Base-by-base conservation (phyloP, 2,329 filamentous ascomycete species). In the Colletotrichum sp. region DNA sequence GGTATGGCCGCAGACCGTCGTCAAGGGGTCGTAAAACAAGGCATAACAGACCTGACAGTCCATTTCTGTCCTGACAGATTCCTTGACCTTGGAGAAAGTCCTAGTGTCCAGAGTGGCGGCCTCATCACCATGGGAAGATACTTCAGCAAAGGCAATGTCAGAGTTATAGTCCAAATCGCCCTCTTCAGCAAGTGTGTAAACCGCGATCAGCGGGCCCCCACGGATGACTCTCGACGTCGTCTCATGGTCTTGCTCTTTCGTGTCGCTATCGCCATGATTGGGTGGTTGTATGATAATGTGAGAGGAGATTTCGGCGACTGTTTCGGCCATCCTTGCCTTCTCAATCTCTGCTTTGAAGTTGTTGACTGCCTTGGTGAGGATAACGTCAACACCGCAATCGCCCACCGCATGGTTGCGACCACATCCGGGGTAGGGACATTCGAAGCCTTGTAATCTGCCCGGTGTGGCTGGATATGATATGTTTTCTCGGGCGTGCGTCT, bases 21-120 rank as follows among this genome's bases (percentile, higher is more conserved):
- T 98, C 68, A 96, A 87, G 0, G 96, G 95, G 77, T 98, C 94
- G 76, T 95, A 87, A 82, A 96, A 94, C 26, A 98, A 84, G 55
- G 92, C 91, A 83, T 96, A 98, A 85, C 96, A 98, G 75, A 98
- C 92, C 80, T 97, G 95, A 79, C 96, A 98, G 81, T 98, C 95
- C 81, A 98, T 87, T 82, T 98, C 95, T 18, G 88, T 87, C 76
- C 93, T 91, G 5, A 92, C 88, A 2, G 88, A 86, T 30, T 93
- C 90, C 79, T 92, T 92, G 16, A 97, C 82, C 39, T 87, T 88
- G 30, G 89, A 85, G 32, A 96, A 80, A 3, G 81, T 79, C 36
- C 79, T 82, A 5, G 82, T 79, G 12, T 83, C 82, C 24, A 78
- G 77, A 15, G 68, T 69, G 10, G 81, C 78, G 9, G 84, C 79